These are phyloP conservation scores for Jasminum sambac DNA, from an alignment of 257 asterid species.

Conservation along the genomic window DNA sequence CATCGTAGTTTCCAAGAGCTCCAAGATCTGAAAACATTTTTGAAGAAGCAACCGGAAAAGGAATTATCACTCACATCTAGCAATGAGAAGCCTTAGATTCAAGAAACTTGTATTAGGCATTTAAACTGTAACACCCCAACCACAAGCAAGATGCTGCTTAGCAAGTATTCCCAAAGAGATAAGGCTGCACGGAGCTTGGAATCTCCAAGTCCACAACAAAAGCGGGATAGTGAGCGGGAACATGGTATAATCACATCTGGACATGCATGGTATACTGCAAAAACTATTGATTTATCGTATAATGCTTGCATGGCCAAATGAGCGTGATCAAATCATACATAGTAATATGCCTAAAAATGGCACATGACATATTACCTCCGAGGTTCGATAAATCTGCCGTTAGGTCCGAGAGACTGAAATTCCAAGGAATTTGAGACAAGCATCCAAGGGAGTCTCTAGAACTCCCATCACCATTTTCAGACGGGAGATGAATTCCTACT, in stretches of 20 bases:
- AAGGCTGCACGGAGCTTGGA: no score
- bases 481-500: conserved; percentile 71
- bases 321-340: background rate
- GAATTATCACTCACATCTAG: conserved; percentile 1
- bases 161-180: no score
- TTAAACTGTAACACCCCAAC: no score
- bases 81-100: background rate
- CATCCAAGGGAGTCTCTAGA: conserved; percentile 82
- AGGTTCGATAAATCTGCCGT: conserved; percentile 85
- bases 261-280: no score
- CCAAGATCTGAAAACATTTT: conserved; percentile 72
- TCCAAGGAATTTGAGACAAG: conserved; percentile 87
- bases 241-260: no score
- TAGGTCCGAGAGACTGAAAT: conserved; percentile 84
- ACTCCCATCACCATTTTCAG: conserved; percentile 78
- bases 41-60: background rate
- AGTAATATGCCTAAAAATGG: background rate
- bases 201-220: no score
- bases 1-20: conserved; percentile 87
- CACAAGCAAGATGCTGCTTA: no score
- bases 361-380: conserved; percentile 34
- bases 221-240: no score
- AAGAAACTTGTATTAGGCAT: background rate
- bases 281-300: no score
- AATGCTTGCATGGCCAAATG: background rate